Evolutionary conservation across 768 basidiomycete genomes (phyloP).

Genomic region (Tricholoma hemisulphureum): DNA sequence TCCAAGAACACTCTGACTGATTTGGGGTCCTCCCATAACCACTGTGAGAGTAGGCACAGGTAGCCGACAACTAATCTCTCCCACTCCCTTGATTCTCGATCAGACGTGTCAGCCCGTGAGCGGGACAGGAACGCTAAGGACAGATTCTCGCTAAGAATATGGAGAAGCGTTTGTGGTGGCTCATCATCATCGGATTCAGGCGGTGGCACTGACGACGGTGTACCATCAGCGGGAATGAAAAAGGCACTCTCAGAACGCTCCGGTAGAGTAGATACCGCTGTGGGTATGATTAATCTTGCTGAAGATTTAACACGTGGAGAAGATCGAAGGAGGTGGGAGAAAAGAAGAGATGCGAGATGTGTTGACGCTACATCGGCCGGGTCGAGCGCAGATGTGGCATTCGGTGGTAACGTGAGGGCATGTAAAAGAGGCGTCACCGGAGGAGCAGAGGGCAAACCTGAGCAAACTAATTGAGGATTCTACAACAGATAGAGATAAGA

Average conservation of each 20-base stretch:
- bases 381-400: slow-evolving; percentile 50
- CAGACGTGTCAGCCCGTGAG: slow-evolving; percentile 62
- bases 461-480: neutral
- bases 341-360: slow-evolving; percentile 75
- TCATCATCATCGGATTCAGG: slow-evolving; percentile 55
- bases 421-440: slow-evolving; percentile 67
- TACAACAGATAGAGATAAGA: neutral
- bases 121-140: slow-evolving; percentile 82
- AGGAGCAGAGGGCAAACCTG: slow-evolving; percentile 34
- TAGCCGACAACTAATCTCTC: slow-evolving; percentile 86
- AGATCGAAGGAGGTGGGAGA: slow-evolving; percentile 73
- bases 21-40: slow-evolving; percentile 95
- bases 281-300: slow-evolving; percentile 64
- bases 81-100: slow-evolving; percentile 82
- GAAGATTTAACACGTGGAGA: slow-evolving; percentile 62
- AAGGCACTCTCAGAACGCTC: slow-evolving; percentile 40
- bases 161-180: slow-evolving; percentile 69
- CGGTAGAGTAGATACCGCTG: slow-evolving; percentile 31
- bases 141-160: slow-evolving; percentile 86
- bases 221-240: slow-evolving; percentile 76
- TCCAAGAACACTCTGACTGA: slow-evolving; percentile 88
- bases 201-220: slow-evolving; percentile 33
- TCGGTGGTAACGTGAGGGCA: slow-evolving; percentile 63
- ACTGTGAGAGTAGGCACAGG: slow-evolving; percentile 78
- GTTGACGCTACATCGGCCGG: slow-evolving; percentile 57